Evolutionary conservation across 306 rosid genomes (phyloP).

Genomic region (Trifolium subterraneum): DNA sequence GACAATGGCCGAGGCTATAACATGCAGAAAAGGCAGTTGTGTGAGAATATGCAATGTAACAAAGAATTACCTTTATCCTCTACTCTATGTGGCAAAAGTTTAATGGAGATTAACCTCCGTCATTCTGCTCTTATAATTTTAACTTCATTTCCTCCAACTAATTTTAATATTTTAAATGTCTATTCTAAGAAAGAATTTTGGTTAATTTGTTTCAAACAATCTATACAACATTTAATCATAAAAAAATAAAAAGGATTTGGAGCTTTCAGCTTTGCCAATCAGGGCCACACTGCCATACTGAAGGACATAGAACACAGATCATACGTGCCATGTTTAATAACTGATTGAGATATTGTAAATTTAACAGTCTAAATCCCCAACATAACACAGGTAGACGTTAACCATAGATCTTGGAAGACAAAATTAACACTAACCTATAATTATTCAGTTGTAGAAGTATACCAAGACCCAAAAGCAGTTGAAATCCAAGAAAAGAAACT

Average conservation of each 20-base stretch:
- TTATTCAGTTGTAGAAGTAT: conserved; percentile 82
- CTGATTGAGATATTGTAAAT: conserved; percentile 9
- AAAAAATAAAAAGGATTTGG: conserved; percentile 7
- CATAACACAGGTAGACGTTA: conserved; percentile 9
- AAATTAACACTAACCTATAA: conserved; percentile 68
- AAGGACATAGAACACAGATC: conserved; percentile 33
- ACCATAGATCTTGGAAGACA: conserved; percentile 8
- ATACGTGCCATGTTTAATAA: conserved; percentile 7
- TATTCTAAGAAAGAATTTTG: conserved; percentile 10
- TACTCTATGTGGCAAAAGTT: conserved; percentile 14
- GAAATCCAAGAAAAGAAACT: conserved; percentile 84
- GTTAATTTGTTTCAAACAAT: conserved; percentile 12
- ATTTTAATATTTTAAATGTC: conserved; percentile 22
- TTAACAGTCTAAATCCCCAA: conserved; percentile 3
- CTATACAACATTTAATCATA: not conserved
- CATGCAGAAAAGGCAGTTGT: conserved; percentile 18
- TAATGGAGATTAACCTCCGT: not conserved
- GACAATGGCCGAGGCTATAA: not conserved
- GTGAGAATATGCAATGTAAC: conserved; percentile 19
- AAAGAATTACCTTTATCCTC: conserved; percentile 16
- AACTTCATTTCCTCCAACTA: conserved; percentile 17
- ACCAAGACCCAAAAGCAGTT: conserved; percentile 86
- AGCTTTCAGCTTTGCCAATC: conserved; percentile 14
- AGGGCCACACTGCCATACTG: conserved; percentile 8
- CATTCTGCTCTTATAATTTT: not conserved